Evolutionary conservation across 805 yeast species (phyloP).

Genomic region (Hanseniaspora vineae): DNA sequence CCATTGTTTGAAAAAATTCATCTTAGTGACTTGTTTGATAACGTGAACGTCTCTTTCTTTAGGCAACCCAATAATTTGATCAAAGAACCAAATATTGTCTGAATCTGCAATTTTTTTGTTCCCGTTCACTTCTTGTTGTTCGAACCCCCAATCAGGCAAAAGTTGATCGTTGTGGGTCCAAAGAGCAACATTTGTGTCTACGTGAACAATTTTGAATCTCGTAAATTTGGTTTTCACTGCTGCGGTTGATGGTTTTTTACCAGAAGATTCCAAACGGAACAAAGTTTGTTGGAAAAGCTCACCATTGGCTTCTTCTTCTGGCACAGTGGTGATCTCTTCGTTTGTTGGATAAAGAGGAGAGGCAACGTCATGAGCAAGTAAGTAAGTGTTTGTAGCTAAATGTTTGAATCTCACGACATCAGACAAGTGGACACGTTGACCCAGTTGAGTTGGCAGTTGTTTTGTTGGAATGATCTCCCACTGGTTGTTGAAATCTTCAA

Average conservation of each 20-base stretch:
- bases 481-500: slow-evolving; percentile 52
- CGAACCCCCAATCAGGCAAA: slow-evolving; percentile 91
- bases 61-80: slow-evolving; percentile 48
- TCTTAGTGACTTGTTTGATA: slow-evolving; percentile 46
- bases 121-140: slow-evolving; percentile 91
- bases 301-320: slow-evolving; percentile 43
- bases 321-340: slow-evolving; percentile 77
- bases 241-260: slow-evolving; percentile 31
- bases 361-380: slow-evolving; percentile 90
- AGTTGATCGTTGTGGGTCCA: slow-evolving; percentile 80
- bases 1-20: slow-evolving; percentile 81
- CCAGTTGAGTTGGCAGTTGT: slow-evolving; percentile 28
- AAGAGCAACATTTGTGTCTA: slow-evolving; percentile 80
- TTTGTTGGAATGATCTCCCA: slow-evolving; percentile 74
- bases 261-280: slow-evolving; percentile 54
- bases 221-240: slow-evolving; percentile 51
- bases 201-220: slow-evolving; percentile 60
- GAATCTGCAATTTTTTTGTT: slow-evolving; percentile 64
- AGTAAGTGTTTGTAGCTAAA: slow-evolving; percentile 60
- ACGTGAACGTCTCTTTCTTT: slow-evolving; percentile 52
- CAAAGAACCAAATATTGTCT: slow-evolving; percentile 66
- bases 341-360: slow-evolving; percentile 88
- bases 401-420: slow-evolving; percentile 73
- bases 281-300: slow-evolving; percentile 57
- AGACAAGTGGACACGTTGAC: slow-evolving; percentile 49